Percentiles rank a stretch among this genome's conserved stretches.
Conservation (phyloP, 129 eudicot species). For the Silybum marianum region DNA sequence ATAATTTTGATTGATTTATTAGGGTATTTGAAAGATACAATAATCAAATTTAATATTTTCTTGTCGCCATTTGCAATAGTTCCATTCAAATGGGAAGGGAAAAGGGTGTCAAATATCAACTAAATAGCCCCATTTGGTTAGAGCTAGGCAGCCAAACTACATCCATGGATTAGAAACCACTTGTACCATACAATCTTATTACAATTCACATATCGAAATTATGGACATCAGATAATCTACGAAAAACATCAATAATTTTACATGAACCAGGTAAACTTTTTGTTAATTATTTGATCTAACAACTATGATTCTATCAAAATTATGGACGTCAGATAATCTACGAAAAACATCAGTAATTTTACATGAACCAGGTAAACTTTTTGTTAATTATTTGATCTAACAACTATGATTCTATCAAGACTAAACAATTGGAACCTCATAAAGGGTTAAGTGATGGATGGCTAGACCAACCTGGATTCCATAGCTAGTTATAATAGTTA, state of each 20-base stretch:
- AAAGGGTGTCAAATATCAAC: background rate
- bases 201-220: background rate
- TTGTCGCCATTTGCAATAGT: conserved; percentile 2
- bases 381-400: no score
- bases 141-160: conserved; percentile 18
- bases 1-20: background rate
- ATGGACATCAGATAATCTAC: background rate
- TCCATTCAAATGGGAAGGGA: conserved; percentile 5
- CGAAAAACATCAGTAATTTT: background rate
- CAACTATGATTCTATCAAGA: background rate
- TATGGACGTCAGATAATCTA: background rate
- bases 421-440: background rate
- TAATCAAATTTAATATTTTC: background rate
- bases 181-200: conserved; percentile 8
- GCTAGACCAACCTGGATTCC: background rate
- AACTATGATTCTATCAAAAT: background rate
- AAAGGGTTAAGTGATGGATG: background rate
- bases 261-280: background rate
- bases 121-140: conserved; percentile 20
- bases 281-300: background rate
- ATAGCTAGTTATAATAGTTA: background rate
- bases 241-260: background rate
- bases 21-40: background rate
- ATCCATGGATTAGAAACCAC: background rate
- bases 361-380: background rate